phyloP scores from a whole-genome alignment of 2,329 filamentous ascomycete genomes.

The Colletotrichum acutatum region DNA sequence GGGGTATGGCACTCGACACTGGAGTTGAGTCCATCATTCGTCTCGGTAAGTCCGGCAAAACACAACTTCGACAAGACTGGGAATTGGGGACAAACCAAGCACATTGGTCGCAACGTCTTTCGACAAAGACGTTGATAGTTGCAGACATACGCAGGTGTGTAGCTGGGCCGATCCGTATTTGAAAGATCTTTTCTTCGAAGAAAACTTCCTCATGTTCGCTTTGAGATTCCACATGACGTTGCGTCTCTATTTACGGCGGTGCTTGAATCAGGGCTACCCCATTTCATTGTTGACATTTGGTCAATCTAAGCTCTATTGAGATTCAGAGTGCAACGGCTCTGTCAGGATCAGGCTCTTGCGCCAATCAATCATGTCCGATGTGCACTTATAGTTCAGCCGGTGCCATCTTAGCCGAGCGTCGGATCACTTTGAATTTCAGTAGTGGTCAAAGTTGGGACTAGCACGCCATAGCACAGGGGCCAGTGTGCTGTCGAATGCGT shows the following conservation, averaged over 20 bases:
- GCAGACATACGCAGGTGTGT: not conserved
- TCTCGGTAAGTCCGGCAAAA: not conserved
- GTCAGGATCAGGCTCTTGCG: not conserved
- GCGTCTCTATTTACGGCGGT: not conserved
- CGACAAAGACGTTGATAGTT: not conserved
- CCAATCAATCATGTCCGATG: not conserved
- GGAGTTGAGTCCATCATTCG: not conserved
- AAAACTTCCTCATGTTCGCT: not conserved
- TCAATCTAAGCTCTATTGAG: not conserved
- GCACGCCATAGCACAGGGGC: not conserved
- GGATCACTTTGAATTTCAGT: not conserved
- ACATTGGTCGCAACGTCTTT: not conserved
- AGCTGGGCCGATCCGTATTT: not conserved
- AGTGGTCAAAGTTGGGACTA: not conserved
- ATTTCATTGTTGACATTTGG: not conserved
- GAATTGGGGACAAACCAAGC: not conserved
- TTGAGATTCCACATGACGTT: not conserved
- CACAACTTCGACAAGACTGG: not conserved
- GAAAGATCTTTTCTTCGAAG: not conserved
- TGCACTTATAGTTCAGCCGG: not conserved
- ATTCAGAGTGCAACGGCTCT: not conserved
- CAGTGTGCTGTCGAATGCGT: not conserved
- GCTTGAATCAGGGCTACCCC: not conserved
- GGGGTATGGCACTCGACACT: not conserved
- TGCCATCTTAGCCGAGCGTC: not conserved